Base-by-base conservation (phyloP, 225 moss, liverwort and hornwort species). In the Straminergon stramineum region DNA sequence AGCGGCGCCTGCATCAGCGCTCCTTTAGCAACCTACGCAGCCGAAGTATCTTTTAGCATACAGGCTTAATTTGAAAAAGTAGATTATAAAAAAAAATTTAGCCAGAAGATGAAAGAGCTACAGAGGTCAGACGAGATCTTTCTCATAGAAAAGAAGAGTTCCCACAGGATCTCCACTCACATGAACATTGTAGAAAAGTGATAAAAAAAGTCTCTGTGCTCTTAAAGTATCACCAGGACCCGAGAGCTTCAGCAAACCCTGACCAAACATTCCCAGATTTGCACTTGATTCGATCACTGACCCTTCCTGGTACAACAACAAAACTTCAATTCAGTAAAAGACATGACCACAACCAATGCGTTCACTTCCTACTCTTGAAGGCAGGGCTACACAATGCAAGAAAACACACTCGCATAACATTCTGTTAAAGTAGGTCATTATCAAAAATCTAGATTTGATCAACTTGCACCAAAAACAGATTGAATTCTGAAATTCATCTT, bases 221-320 rank as follows among this genome's bases (percentile, higher is more conserved):
- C 94, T 94, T 85, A 98, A 92, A 23, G 88, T 90, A 90, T 98
- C 98, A 85, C 98, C 97, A 45, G 90, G 88, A 85, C 96, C 97
- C 85, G 90, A 95, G 73, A 98, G 96, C 88, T 94, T 96, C 91
- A 98, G 85, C 71, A 97, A 92, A 77, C 98, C 98, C 96, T 98
- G 98, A 45, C 98, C 98, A 93, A 96, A 96, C 90, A 98, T 85
- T 76, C 96, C 98, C 85, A 98, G 87, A 90, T 98, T 97, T 51
- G 96, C 96, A 90, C 96, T 96, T 67, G 98, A 97, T 89, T 92
- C 88, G 76, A 98, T 96, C 87, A 96, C 91, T 56, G 97, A 98
- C 80, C 97, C 96, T 93, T 96, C 89, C 98, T 97, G 94, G 17
- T 90, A 87, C 79, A 58, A 83, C 89, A 90, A 43, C 20, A 87